Conservation (phyloP, 2,329 filamentous ascomycete species). For the Beauveria rudraprayagi region DNA sequence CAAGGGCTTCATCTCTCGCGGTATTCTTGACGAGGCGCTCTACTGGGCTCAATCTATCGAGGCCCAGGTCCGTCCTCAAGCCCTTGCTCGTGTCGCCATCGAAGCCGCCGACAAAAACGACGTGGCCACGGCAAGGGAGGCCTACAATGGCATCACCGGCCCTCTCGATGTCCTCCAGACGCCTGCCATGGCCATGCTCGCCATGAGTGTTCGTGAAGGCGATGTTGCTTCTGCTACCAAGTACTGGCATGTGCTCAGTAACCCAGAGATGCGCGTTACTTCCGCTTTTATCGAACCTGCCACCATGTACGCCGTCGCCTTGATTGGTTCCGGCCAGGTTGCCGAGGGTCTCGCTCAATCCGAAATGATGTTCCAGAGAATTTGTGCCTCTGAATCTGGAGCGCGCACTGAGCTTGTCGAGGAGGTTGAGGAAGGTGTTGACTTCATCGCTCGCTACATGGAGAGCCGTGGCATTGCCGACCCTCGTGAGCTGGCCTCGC, state of each 20-base stretch:
- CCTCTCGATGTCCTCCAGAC: slow-evolving; percentile 41
- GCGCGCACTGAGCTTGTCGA: slow-evolving; percentile 53
- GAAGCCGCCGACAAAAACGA: slow-evolving; percentile 74
- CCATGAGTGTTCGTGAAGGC: slow-evolving; percentile 75
- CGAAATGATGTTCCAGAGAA: slow-evolving; percentile 79
- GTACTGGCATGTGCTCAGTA: slow-evolving; percentile 71
- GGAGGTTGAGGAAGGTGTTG: slow-evolving; percentile 79
- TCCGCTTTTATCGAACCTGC: slow-evolving; percentile 74
- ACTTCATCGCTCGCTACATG: slow-evolving; percentile 59
- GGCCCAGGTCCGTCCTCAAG: slow-evolving; percentile 47
- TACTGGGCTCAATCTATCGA: slow-evolving; percentile 61
- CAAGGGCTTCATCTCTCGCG: slow-evolving; percentile 63
- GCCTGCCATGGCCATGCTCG: slow-evolving; percentile 73
- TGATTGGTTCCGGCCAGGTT: slow-evolving; percentile 78
- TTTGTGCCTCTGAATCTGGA: slow-evolving; percentile 53
- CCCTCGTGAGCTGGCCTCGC: slow-evolving; percentile 45
- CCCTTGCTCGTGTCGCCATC: slow-evolving; percentile 66
- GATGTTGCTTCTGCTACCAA: slow-evolving; percentile 68
- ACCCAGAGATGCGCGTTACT: slow-evolving; percentile 50
- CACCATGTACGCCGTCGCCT: slow-evolving; percentile 80
- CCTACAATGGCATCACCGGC: slow-evolving; percentile 51
- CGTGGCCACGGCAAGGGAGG: slow-evolving; percentile 56
- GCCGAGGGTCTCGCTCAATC: slow-evolving; percentile 73
- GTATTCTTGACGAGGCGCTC: slow-evolving; percentile 65
- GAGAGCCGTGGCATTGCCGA: slow-evolving; percentile 44